Evolutionary conservation across 352 stramenopile species (phyloP), one percentile per base, ranked within the genome.

Genomic region (Phytophthora podocarpi): DNA sequence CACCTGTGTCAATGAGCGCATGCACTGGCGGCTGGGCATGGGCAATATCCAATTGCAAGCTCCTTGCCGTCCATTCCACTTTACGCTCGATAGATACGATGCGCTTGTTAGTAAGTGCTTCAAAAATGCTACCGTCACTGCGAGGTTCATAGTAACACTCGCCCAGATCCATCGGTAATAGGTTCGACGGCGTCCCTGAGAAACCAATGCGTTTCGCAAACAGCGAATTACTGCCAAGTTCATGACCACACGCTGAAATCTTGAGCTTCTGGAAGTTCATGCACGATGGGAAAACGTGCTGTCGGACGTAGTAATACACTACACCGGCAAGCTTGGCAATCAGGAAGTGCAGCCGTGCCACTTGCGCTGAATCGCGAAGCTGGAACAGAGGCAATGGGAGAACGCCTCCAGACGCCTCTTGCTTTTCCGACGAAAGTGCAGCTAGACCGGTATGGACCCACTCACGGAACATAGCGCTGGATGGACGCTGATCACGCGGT

Each of bases 221-320:
- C 13, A 99, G 63, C 64, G 98, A 98, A 57, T 98, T 92, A 48
- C 97, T 98, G 15, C 98, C 98, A 41, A 99, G 84, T 67, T 99
- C 98, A 81, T 99, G 97, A 2, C 98, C 98, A 67, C 96, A 99
- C 15, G 98, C 97, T 31, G 94, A 98, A 39, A 99, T 97, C 72
- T 99, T 99, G 35, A 99, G 89, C 57, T 97, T 96, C 73, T 99
- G 96, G 61, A 99, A 97, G 49, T 99, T 98, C 87, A 99, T 98
- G 23, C 97, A 98, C 41, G 98, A 89, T n/a, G 98, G 98, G 70
- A 99, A 99, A 13, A 99, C 96, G 59, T 99, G 97, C 48, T 91
- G 93, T 41, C 98, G 89, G 6, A 99, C 79, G 63, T 99, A 99
- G 76, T 99, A 99, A 59, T 99, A 95, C 8, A 99, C 93, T 1